Evolutionary conservation across 805 yeast genomes (phyloP), one percentile per base, ranked within the genome.

Genomic region (Ogataea glucozyma): DNA sequence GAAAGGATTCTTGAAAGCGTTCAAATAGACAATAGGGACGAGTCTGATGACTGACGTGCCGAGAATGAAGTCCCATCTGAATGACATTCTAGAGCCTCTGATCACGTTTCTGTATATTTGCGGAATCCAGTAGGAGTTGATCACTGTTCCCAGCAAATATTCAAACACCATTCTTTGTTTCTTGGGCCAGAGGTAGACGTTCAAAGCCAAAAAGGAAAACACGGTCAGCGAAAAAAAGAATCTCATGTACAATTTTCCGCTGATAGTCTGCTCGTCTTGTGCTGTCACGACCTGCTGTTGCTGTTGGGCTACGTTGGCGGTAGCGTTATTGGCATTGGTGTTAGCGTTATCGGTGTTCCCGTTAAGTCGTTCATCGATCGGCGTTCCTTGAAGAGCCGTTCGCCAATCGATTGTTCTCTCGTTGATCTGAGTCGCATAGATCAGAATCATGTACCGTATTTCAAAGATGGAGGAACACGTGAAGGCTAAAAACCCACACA

Each of bases 91-190:
- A 42, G 81, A 72, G 16, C 90, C 91, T 40, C 87, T 73, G 21
- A 81, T 60, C 3, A 82, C 77, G 58, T 88, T 88, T 59, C 97
- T 72, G 53, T 81, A 81, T 31, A 87, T 83, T 62, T 90, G 98
- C 1, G 97, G 97, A 12, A 86, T 52, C 97, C 97, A 89, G 52
- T 77, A 83, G 1, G 95, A 85, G 60, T 81, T 85, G 21, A 83
- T 53, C 1, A 72, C 38, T 2, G 80, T 46, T 8, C 83, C 60
- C 1, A 76, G 64, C 4, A 74, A 39, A 43, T 75, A 79, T 57
- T 88, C 96, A 54, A 82, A 77, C 1, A 69, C 52, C 20, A 61
- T 62, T 42, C 96, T 66, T 27, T 76, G 65, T 14, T 60, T 65
- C 16, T 69, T 69, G 30, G 89, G 81, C 95, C 93, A 86, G 34